Evolutionary conservation across 176 grass and related monocot species (phyloP).

Genomic region (Carex parvula): DNA sequence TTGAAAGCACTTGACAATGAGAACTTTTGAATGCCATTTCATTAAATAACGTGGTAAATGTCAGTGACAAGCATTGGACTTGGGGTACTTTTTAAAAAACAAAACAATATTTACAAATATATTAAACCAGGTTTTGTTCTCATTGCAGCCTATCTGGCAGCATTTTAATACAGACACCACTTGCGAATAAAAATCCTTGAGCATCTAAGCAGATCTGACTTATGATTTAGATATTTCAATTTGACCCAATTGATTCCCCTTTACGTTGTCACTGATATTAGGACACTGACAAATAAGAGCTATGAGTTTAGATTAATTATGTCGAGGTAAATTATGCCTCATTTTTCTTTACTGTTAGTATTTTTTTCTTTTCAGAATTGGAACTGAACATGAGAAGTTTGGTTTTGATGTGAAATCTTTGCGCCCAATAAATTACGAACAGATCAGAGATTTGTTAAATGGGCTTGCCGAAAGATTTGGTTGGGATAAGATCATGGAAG

Average conservation of each 20-base stretch:
- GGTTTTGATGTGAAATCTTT: constrained; percentile 84
- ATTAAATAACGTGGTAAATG: not conserved
- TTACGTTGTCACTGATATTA: constrained; percentile 10
- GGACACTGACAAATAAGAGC: not conserved
- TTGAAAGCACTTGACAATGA: not conserved
- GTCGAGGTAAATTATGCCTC: not conserved
- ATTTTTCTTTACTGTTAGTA: not conserved
- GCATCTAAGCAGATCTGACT: constrained; percentile 13
- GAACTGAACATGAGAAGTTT: constrained; percentile 97
- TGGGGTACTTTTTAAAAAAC: not conserved
- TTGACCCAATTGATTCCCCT: not conserved
- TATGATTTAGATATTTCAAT: constrained; percentile 7
- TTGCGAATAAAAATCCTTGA: constrained; percentile 10
- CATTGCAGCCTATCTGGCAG: not conserved
- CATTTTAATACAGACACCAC: not conserved
- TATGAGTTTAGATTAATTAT: not conserved
- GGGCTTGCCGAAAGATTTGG: constrained; percentile 83
- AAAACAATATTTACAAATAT: not conserved
- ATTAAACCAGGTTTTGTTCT: not conserved
- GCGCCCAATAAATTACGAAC: constrained; percentile 83
- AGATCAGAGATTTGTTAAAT: constrained; percentile 77
- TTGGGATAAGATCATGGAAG: constrained; percentile 96
- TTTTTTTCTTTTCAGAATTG: constrained; percentile 60
- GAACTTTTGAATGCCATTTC: not conserved
- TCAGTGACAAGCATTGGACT: not conserved